Conservation (phyloP, 176 grass and related monocot species). For the Hsuehochloa calcarea region DNA sequence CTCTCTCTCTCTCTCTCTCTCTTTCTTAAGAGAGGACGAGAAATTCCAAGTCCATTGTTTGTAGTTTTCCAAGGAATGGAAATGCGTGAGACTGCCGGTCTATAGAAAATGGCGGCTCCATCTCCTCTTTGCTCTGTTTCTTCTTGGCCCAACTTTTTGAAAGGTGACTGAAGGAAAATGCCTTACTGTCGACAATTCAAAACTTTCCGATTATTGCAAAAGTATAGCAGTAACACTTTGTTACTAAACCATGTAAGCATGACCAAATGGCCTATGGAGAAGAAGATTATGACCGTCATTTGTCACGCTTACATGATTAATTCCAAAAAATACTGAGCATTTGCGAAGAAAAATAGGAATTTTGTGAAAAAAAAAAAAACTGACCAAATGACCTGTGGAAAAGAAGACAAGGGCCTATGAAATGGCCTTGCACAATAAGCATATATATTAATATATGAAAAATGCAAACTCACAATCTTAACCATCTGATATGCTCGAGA, state of each 20-base stretch:
- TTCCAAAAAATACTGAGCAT: not conserved
- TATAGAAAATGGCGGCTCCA: slow-evolving; percentile 13
- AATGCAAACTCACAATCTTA: not conserved
- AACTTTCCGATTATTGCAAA: not conserved
- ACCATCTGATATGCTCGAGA: not conserved
- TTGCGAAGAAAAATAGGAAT: not conserved
- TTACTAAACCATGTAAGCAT: not conserved
- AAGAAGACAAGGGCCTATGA: not conserved
- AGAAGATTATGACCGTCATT: not conserved
- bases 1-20: too few species aligned
- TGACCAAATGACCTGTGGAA: not conserved
- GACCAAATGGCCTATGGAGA: not conserved
- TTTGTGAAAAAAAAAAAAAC: not conserved
- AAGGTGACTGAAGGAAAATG: slow-evolving; percentile 9
- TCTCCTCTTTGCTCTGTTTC: slow-evolving; percentile 1
- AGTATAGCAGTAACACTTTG: not conserved
- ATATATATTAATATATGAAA: not conserved
- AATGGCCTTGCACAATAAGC: not conserved
- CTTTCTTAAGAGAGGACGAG: not conserved
- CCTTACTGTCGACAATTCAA: slow-evolving; percentile 10
- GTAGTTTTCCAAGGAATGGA: slow-evolving; percentile 44
- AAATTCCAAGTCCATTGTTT: slow-evolving; percentile 3
- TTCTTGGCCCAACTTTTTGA: slow-evolving; percentile 25
- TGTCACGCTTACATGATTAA: not conserved
- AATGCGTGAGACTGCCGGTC: not conserved